Evolutionary conservation across 345 rosid genomes (phyloP).

Genomic region (Lumnitzera racemosa): DNA sequence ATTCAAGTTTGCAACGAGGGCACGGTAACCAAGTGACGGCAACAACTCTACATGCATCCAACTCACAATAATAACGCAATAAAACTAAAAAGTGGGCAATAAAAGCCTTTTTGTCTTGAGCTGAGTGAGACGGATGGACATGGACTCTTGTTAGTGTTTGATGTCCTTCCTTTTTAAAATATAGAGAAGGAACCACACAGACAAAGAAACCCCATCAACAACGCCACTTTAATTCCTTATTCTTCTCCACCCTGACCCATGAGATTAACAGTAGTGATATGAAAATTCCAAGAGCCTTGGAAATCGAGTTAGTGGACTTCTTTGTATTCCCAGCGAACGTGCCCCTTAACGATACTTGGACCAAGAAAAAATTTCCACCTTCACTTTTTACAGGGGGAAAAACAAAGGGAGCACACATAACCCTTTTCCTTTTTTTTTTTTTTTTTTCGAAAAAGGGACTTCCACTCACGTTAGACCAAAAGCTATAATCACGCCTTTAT

Average conservation of each 20-base stretch:
- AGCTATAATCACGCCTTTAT: slow-evolving; percentile 49
- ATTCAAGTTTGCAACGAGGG: too few species aligned
- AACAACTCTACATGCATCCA: slow-evolving; percentile 9
- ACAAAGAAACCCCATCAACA: slow-evolving; percentile 34
- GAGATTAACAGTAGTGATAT: slow-evolving; percentile 16
- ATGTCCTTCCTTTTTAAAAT: slow-evolving; percentile 15
- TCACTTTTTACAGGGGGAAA: slow-evolving; percentile 10
- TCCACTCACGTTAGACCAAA: slow-evolving; percentile 22
- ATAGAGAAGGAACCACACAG: slow-evolving; percentile 15
- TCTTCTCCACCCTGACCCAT: slow-evolving; percentile 9
- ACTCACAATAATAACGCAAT: slow-evolving; percentile 40
- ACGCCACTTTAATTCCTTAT: slow-evolving; percentile 15
- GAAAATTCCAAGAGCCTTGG: slow-evolving; percentile 55
- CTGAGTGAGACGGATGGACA: too few species aligned
- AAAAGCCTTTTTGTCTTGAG: not conserved
- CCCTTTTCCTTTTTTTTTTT: not conserved
- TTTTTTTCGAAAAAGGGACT: not conserved
- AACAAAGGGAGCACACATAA: too few species aligned
- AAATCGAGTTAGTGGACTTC: slow-evolving; percentile 62
- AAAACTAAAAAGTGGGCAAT: slow-evolving; percentile 39
- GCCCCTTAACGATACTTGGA: slow-evolving; percentile 29
- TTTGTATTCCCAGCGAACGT: slow-evolving; percentile 52
- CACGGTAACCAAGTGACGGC: too few species aligned
- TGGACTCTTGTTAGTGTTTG: slow-evolving; percentile 4
- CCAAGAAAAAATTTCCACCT: slow-evolving; percentile 24